Percentiles rank a stretch among this genome's conserved stretches.
Conservation (phyloP, 148 eudicot species). For the Heliosperma pusillum region DNA sequence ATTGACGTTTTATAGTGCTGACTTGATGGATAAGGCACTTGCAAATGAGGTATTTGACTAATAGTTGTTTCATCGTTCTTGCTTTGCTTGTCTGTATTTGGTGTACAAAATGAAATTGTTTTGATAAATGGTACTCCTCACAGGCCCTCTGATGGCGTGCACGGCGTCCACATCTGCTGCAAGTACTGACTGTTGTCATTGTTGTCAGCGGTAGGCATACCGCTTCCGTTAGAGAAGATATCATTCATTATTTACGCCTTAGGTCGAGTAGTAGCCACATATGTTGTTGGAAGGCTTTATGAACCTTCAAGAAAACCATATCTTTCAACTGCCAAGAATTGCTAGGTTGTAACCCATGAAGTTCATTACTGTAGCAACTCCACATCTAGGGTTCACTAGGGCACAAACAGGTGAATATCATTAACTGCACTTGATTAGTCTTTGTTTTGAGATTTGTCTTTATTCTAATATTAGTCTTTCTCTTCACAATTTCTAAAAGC, state of each 20-base stretch:
- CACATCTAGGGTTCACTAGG: conserved; percentile 94
- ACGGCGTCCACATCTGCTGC: conserved; percentile 30
- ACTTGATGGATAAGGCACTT: conserved; percentile 84
- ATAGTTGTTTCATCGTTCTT: conserved; percentile 25
- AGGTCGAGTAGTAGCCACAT: conserved; percentile 91
- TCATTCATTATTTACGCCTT: conserved; percentile 86
- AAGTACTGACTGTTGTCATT: conserved; percentile 70
- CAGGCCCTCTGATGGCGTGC: conserved; percentile 27
- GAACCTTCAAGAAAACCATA: conserved; percentile 24
- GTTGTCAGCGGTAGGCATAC: conserved; percentile 60
- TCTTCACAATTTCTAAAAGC: background rate
- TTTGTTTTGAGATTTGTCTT: background rate
- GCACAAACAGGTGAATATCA: conserved; percentile 63
- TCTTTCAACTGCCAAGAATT: conserved; percentile 27
- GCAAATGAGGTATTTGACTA: conserved; percentile 77
- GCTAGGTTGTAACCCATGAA: conserved; percentile 87
- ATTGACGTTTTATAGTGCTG: conserved; percentile 94
- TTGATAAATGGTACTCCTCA: conserved; percentile 22
- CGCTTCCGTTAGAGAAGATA: conserved; percentile 67
- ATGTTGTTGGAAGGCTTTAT: conserved; percentile 78
- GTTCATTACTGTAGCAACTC: conserved; percentile 87
- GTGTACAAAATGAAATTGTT: conserved; percentile 11
- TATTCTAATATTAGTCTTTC: background rate
- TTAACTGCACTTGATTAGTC: background rate
- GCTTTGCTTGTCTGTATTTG: background rate